Evolutionary conservation across 2,329 filamentous ascomycete species (phyloP), one percentile per base, ranked within the genome.

Genomic region (Dendryphion nanum): DNA sequence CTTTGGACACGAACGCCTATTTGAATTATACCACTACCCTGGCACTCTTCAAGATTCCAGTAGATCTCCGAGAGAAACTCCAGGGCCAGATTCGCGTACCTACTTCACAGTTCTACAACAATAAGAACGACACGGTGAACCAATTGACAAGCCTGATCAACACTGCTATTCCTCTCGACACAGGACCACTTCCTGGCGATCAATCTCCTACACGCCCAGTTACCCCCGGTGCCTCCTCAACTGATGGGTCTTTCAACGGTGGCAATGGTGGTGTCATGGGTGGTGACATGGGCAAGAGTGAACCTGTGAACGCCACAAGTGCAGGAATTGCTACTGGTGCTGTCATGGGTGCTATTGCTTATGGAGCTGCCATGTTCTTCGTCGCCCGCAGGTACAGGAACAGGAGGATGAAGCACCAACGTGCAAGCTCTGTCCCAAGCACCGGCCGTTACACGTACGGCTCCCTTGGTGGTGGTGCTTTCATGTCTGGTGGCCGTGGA

Each of bases 301-400:
- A 79, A 49, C 77, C 77, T 5, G 72, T 83, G 31, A 78, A 79
- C 46, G 81, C 79, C 29, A 83, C 81, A 64, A 83, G 73, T 56
- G 79, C 72, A 48, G 79, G 69, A 57, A 86, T 95, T 56, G 87
- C 85, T 40, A 76, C 88, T 16, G 88, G 87, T 55, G 85, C 87
- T 18, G 80, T 90, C 20, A 78, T 79, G 30, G 83, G 89, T 57
- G 88, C 87, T 29, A 85, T 83, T 35, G 83, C 89, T n/a, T 95
- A 95, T 53, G 90, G 89, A 59, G 87, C 86, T 10, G 89, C 88
- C 64, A 95, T 96, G 90, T 91, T 95, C 72, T 83, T 93, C 57
- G 81, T 95, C 50, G 90, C 90, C 34, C 83, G 89, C 45, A 81
- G 90, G 43, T 95, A 95, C 77, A 88, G 90, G 76, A 84, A 86